Evolutionary conservation across 306 rosid genomes (phyloP).

Genomic region (Quercus mongolica): DNA sequence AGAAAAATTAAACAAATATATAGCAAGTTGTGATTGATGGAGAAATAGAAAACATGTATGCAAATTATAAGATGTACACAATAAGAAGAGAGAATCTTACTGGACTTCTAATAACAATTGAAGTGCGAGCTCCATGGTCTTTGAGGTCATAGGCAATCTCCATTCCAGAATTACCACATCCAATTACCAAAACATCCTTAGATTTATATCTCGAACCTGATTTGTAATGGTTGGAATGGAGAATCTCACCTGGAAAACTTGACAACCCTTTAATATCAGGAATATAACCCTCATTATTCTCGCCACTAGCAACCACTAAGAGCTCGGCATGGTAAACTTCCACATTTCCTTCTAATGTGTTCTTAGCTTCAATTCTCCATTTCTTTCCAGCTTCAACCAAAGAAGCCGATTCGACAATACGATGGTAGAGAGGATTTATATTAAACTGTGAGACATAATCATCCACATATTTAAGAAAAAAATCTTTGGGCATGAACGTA

Average conservation of each 20-base stretch:
- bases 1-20: too few species aligned
- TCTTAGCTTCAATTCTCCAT: constrained; percentile 32
- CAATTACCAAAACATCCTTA: constrained; percentile 53
- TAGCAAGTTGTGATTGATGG: too few species aligned
- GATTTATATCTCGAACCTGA: constrained; percentile 28
- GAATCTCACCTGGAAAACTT: constrained; percentile 34
- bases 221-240: constrained; percentile 47
- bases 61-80: neutral
- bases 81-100: constrained; percentile 17
- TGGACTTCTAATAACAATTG: constrained; percentile 40
- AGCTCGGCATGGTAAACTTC: constrained; percentile 21
- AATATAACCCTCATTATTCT: constrained; percentile 24
- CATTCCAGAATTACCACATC: constrained; percentile 69
- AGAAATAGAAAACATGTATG: neutral
- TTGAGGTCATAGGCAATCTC: constrained; percentile 45
- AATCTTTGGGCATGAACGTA: constrained; percentile 28
- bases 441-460: constrained; percentile 20
- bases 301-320: constrained; percentile 42
- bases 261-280: constrained; percentile 36
- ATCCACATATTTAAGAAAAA: constrained; percentile 29
- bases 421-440: constrained; percentile 29
- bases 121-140: constrained; percentile 8
- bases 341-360: neutral
- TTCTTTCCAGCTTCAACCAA: constrained; percentile 4
- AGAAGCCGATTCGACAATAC: constrained; percentile 19